Evolutionary conservation across 257 asterid species (phyloP).

Genomic region (Solanum bulbocastanum): DNA sequence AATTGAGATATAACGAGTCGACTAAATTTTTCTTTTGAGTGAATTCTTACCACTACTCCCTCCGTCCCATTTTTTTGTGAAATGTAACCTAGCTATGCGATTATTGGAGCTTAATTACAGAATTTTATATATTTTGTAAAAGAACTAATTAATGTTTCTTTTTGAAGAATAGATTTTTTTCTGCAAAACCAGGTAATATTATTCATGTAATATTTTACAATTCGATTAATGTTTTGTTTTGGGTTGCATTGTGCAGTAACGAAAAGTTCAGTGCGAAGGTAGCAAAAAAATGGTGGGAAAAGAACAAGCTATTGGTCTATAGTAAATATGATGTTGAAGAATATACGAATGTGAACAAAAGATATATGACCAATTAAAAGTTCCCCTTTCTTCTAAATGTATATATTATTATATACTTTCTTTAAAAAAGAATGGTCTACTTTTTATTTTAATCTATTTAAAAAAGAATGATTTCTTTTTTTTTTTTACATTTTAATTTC

Average conservation of each 20-base stretch:
- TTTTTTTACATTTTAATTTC: no score
- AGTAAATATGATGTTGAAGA: conserved; percentile 18
- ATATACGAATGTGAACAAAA: conserved; percentile 1
- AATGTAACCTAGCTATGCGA: neutral
- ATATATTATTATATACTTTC: no score
- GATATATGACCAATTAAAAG: neutral
- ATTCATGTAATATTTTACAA: neutral
- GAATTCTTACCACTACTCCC: neutral
- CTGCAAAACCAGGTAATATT: no score
- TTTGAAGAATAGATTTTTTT: neutral
- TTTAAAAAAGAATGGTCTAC: no score
- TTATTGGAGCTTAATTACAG: neutral
- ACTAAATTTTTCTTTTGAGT: neutral
- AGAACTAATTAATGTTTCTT: neutral
- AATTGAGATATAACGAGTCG: no score
- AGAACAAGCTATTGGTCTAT: conserved; percentile 26
- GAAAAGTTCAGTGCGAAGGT: conserved; percentile 20
- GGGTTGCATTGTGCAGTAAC: conserved; percentile 22
- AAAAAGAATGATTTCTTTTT: no score
- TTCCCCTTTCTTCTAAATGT: neutral
- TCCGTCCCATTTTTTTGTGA: neutral
- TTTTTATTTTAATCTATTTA: no score
- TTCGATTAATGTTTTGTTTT: neutral
- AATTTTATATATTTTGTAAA: no score
- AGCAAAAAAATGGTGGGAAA: conserved; percentile 45